A percentile compares a stretch with the other conserved stretches of the same genome.
phyloP scores from a whole-genome alignment of 2,329 filamentous ascomycete genomes.

The Gnomoniopsis smithogilvyi region DNA sequence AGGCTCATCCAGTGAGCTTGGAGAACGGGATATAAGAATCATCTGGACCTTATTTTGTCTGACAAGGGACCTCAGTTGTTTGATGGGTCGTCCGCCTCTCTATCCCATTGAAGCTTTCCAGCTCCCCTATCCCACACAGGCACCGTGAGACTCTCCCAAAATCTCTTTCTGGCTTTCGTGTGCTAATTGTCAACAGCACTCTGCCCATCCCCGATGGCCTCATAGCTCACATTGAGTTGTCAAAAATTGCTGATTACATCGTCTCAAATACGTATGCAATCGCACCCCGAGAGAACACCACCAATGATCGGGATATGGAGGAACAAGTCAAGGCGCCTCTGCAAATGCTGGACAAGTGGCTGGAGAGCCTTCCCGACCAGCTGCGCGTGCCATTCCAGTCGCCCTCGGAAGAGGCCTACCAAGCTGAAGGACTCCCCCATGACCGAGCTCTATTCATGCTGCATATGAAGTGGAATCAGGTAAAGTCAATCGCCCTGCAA shows the following conservation, averaged over 20 bases:
- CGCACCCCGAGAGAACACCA: conserved; percentile 21
- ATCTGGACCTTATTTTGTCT: conserved; percentile 53
- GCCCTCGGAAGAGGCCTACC: conserved; percentile 24
- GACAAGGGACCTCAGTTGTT: conserved; percentile 44
- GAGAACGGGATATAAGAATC: conserved; percentile 41
- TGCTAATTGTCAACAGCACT: conserved; percentile 26
- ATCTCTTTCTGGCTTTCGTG: not conserved
- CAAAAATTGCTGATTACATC: conserved; percentile 45
- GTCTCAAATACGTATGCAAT: conserved; percentile 44
- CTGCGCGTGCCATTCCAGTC: conserved; percentile 34
- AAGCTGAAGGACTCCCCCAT: not conserved
- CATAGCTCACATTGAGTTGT: conserved; percentile 42
- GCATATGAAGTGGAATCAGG: conserved; percentile 48
- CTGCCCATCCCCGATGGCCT: conserved; percentile 43
- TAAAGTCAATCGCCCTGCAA: conserved; percentile 16
- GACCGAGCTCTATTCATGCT: conserved; percentile 42
- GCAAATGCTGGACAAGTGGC: conserved; percentile 36
- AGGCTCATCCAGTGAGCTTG: conserved; percentile 33
- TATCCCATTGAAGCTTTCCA: conserved; percentile 46
- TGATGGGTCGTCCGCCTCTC: conserved; percentile 46
- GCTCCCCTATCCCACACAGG: conserved; percentile 37
- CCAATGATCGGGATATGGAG: not conserved
- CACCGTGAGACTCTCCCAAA: conserved; percentile 34
- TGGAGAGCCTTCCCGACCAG: conserved; percentile 20
- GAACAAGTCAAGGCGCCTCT: conserved; percentile 38